Conservation (phyloP, 352 stramenopile species). For the Pythium biforme region DNA sequence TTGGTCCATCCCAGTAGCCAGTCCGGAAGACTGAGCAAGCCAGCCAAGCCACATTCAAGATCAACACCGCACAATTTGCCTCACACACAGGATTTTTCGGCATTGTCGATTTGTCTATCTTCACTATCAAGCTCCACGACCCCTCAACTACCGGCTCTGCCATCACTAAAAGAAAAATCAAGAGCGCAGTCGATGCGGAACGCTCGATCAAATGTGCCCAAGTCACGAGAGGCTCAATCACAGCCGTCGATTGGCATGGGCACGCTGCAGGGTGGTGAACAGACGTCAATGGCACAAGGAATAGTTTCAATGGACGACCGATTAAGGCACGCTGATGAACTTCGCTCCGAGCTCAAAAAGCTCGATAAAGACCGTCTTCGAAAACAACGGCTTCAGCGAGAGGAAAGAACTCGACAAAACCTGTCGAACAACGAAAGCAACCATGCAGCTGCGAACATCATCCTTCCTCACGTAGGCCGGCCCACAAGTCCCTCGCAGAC, state of each 20-base stretch:
- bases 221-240: neutral
- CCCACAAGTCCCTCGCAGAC: neutral
- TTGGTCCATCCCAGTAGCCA: neutral
- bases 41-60: constrained; percentile 2
- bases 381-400: constrained; percentile 40
- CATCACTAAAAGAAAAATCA: neutral
- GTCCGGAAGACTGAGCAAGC: neutral
- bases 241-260: neutral
- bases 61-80: neutral
- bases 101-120: constrained; percentile 7
- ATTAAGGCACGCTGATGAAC: constrained; percentile 42
- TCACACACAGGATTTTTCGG: neutral
- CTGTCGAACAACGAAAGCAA: constrained; percentile 25
- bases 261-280: neutral
- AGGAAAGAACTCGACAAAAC: constrained; percentile 41
- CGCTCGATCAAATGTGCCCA: neutral
- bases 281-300: neutral
- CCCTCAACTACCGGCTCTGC: neutral
- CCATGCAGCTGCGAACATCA: constrained; percentile 6
- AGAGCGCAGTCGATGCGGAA: neutral
- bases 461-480: constrained; percentile 7
- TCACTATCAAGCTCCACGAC: neutral
- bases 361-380: constrained; percentile 44
- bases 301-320: constrained; percentile 14
- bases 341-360: constrained; percentile 38